Percentiles rank a stretch among this genome's conserved stretches.
Conservation (phyloP, 1,284 basidiomycete genomes). For the Schizophyllum commune region DNA sequence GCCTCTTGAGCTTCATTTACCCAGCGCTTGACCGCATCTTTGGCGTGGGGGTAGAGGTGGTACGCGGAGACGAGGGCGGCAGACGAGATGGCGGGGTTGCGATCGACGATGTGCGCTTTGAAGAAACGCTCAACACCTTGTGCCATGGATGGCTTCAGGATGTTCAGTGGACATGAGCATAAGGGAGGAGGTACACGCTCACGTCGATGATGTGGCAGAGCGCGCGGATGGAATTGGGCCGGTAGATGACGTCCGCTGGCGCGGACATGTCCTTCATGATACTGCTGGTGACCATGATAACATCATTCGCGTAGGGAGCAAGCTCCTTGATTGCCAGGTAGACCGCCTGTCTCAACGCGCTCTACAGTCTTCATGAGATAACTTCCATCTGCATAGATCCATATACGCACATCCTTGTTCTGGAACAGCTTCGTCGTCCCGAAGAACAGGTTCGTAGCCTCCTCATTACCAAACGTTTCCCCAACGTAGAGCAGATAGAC, state of each 20-base stretch:
- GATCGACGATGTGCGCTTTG: constrained; percentile 98
- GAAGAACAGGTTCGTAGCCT: constrained; percentile 98
- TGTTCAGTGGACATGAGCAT: constrained; percentile 5
- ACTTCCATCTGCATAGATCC: constrained; percentile 3
- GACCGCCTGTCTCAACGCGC: constrained; percentile 94
- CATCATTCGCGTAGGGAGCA: constrained; percentile 93
- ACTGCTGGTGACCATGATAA: constrained; percentile 99
- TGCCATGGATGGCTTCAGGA: constrained; percentile 82
- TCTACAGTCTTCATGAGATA: constrained; percentile 38
- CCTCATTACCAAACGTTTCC: constrained; percentile 92
- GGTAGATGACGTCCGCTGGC: constrained; percentile 97
- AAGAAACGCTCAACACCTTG: constrained; percentile 99
- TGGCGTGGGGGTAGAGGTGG: constrained; percentile 90
- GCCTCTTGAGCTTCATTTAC: constrained; percentile 98
- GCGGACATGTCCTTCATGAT: constrained; percentile 99
- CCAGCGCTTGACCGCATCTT: constrained; percentile 96
- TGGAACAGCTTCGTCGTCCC: constrained; percentile 99
- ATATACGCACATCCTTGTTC: constrained; percentile 88
- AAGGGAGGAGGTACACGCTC: constrained; percentile 27
- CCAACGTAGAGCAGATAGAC: constrained; percentile 96
- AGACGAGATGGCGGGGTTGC: constrained; percentile 91
- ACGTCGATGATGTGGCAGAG: constrained; percentile 97
- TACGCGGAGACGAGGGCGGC: constrained; percentile 97
- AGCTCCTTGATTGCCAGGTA: constrained; percentile 99
- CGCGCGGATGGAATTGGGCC: constrained; percentile 96